Percentiles rank a stretch among this genome's conserved stretches.
Conservation (phyloP, 345 rosid species). For the Lagerstroemia speciosa region DNA sequence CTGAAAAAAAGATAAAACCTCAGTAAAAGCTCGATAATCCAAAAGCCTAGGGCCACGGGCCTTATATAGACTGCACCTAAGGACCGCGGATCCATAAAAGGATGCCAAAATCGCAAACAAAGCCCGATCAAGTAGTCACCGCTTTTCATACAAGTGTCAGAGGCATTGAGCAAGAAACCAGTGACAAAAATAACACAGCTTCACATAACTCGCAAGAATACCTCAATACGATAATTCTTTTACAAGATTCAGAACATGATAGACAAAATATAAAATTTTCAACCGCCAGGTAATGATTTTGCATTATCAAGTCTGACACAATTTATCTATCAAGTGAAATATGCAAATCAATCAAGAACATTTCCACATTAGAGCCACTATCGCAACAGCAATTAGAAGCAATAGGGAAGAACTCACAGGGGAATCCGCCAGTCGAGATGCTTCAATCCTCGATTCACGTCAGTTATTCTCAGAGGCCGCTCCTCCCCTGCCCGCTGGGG, state of each 20-base stretch:
- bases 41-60: background rate
- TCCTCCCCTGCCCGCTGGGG: slow-evolving; percentile 36
- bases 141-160: background rate
- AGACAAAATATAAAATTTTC: background rate
- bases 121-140: background rate
- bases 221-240: background rate
- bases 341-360: background rate
- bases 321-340: background rate
- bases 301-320: background rate
- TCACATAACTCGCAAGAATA: background rate
- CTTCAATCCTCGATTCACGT: slow-evolving; percentile 54
- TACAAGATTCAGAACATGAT: background rate
- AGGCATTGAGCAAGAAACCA: background rate
- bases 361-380: background rate
- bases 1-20: slow-evolving; percentile 37
- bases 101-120: background rate
- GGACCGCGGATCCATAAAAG: background rate
- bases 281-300: background rate
- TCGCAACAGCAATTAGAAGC: background rate
- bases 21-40: background rate
- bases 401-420: slow-evolving; percentile 32
- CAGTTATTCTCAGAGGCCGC: slow-evolving; percentile 45
- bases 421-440: slow-evolving; percentile 56
- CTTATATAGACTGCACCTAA: background rate
- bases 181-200: background rate